Percentiles rank a stretch among this genome's conserved stretches.
These are phyloP conservation scores for Inosperma sp. DNA, from an alignment of 768 basidiomycete species.

Conservation along the genomic window DNA sequence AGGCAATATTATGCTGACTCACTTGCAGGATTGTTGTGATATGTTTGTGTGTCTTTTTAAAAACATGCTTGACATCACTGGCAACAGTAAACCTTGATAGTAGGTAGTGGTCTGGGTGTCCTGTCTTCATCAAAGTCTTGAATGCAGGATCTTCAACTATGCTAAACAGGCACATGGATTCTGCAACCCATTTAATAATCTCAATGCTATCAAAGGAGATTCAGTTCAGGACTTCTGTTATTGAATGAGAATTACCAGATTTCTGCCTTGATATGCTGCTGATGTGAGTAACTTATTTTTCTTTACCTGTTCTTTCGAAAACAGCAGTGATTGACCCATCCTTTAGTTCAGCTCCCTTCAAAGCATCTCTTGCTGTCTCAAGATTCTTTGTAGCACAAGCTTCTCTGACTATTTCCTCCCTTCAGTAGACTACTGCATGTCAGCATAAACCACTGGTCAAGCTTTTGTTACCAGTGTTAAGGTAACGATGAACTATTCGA, in stretches of 20 bases:
- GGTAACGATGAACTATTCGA: background rate
- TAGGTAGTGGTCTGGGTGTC: conserved; percentile 29
- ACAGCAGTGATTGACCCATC: background rate
- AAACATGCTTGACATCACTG: conserved; percentile 23
- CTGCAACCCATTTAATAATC: conserved; percentile 32
- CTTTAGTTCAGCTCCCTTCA: too few relatives aligned
- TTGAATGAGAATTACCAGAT: conserved; percentile 7
- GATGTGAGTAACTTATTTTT: conserved; percentile 16
- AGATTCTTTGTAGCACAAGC: background rate
- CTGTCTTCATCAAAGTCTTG: conserved; percentile 28
- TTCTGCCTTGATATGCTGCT: conserved; percentile 13
- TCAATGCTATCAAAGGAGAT: conserved; percentile 21
- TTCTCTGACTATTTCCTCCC: background rate
- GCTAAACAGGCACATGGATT: conserved; percentile 29
- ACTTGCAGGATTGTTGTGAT: background rate
- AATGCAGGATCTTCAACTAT: conserved; percentile 32
- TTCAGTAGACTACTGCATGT: background rate
- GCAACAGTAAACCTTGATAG: conserved; percentile 30
- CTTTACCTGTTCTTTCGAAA: conserved; percentile 4
- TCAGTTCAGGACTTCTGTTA: background rate
- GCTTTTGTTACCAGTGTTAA: background rate
- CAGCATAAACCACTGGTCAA: background rate
- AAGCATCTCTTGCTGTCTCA: background rate
- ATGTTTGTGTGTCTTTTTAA: too few relatives aligned
- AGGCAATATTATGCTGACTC: background rate